Percentiles rank a stretch among this genome's conserved stretches.
phyloP scores from a whole-genome alignment of 306 rosid species.

The Malus domestica region DNA sequence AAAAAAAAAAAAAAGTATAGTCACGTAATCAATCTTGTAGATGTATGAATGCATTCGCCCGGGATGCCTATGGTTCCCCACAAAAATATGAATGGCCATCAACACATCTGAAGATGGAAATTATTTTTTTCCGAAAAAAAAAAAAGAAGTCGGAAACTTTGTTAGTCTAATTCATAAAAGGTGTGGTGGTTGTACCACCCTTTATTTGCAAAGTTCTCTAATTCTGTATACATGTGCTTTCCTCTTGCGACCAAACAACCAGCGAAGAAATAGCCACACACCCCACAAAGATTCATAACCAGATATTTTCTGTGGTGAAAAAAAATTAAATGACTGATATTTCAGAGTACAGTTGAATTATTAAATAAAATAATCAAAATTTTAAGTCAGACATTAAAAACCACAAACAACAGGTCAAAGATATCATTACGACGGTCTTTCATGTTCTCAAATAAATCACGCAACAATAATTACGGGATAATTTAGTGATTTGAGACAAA shows the following conservation, averaged over 20 bases:
- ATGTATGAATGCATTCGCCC: neutral
- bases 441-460: neutral
- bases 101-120: neutral
- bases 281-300: neutral
- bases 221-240: neutral
- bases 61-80: neutral
- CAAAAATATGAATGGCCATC: neutral
- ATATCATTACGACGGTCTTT: too few relatives aligned
- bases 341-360: neutral
- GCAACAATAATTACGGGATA: too few relatives aligned
- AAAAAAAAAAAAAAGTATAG: too few relatives aligned
- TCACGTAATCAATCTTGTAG: neutral
- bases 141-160: neutral
- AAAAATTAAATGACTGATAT: neutral
- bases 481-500: fast-evolving
- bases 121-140: too few relatives aligned
- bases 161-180: too few relatives aligned
- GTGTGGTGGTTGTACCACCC: neutral
- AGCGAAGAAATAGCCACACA: neutral
- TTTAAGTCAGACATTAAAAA: neutral
- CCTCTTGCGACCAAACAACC: neutral
- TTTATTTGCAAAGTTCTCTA: too few relatives aligned
- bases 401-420: neutral
- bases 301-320: too few relatives aligned
- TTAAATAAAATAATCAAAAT: too few relatives aligned